Evolutionary conservation across 805 yeast species (phyloP).

Genomic region (Wickerhamiella sorbophila): DNA sequence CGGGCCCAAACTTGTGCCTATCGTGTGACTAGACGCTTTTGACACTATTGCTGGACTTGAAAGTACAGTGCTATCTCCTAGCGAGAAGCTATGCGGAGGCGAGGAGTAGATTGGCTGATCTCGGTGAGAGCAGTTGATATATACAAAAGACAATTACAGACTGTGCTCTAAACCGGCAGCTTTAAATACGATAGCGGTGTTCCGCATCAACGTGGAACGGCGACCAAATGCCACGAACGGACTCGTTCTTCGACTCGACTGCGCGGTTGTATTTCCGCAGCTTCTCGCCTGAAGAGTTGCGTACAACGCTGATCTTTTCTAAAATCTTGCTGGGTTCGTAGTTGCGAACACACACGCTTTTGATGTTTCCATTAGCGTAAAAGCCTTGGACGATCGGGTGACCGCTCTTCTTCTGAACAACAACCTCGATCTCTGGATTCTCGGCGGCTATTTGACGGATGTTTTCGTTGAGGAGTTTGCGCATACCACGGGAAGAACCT

Average conservation of each 20-base stretch:
- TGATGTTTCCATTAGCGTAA: conserved; percentile 34
- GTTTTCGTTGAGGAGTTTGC: conserved; percentile 43
- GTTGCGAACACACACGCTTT: conserved; percentile 66
- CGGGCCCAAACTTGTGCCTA: too few species aligned
- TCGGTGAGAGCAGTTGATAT: too few species aligned
- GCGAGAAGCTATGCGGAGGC: too few species aligned
- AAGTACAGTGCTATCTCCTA: too few species aligned
- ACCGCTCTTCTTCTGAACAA: conserved; percentile 55
- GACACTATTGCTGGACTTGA: too few species aligned
- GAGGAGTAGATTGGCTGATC: too few species aligned
- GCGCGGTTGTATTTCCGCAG: conserved; percentile 53
- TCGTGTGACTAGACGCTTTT: too few species aligned
- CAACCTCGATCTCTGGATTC: conserved; percentile 58
- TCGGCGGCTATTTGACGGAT: conserved; percentile 40
- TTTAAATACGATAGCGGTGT: conserved; percentile 35
- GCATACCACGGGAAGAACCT: conserved; percentile 78
- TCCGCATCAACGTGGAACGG: conserved; percentile 65
- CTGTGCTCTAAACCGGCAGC: too few species aligned
- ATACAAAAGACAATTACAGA: too few species aligned
- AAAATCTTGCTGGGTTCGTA: conserved; percentile 46
- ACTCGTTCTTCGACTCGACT: conserved; percentile 64
- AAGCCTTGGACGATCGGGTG: conserved; percentile 64
- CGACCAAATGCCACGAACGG: conserved; percentile 96
- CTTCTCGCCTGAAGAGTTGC: conserved; percentile 54
- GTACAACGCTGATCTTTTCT: conserved; percentile 47